phyloP scores from a whole-genome alignment of 495 filamentous ascomycete genomes.

The Coniosporium apollinis region DNA sequence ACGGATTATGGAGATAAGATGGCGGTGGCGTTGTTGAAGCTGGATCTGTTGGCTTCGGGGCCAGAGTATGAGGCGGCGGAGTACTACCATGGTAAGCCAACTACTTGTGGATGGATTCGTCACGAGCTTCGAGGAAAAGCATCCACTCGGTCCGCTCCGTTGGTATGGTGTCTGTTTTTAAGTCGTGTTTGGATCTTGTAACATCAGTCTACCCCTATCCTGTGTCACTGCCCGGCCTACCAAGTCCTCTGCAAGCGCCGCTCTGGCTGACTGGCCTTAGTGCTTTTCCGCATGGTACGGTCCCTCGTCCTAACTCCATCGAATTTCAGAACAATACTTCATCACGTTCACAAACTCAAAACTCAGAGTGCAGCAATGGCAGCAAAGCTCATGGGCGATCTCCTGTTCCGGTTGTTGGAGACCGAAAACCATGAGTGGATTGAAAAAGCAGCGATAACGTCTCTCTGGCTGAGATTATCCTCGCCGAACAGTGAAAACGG shows the following conservation, averaged over 20 bases:
- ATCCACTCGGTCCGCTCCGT: no score
- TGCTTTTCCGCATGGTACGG: constrained; percentile 32
- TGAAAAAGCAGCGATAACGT: constrained; percentile 44
- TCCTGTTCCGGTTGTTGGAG: constrained; percentile 33
- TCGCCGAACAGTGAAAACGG: no score
- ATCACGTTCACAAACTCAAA: constrained; percentile 52
- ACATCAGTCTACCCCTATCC: no score
- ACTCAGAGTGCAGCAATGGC: constrained; percentile 23
- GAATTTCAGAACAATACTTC: constrained; percentile 49
- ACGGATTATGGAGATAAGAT: constrained; percentile 43
- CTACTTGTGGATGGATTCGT: not conserved
- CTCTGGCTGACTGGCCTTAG: no score
- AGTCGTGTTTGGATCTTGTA: no score
- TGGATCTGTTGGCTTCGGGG: constrained; percentile 40
- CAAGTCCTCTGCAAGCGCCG: no score
- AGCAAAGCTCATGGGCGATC: constrained; percentile 39
- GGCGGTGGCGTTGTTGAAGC: constrained; percentile 47
- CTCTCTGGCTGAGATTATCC: constrained; percentile 39
- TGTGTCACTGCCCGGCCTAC: no score
- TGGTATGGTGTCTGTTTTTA: no score
- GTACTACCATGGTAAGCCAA: constrained; percentile 13
- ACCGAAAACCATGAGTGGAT: constrained; percentile 36
- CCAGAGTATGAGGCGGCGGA: constrained; percentile 10
- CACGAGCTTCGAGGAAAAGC: no score
- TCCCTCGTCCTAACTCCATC: constrained; percentile 38